These are phyloP conservation scores for Pichia sp. DNA, from an alignment of 1,139 yeast genomes.

Conservation along the genomic window DNA sequence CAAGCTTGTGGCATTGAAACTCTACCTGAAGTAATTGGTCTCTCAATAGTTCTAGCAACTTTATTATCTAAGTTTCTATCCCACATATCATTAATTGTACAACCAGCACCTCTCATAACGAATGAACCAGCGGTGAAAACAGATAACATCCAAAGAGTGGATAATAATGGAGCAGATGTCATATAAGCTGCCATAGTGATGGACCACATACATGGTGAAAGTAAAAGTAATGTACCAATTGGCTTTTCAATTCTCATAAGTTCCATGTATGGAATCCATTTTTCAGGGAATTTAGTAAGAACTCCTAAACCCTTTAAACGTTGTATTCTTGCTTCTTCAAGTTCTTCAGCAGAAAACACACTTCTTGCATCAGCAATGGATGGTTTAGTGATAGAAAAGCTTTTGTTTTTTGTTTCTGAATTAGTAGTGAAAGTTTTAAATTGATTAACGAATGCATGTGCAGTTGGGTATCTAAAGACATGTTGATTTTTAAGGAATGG, in stretches of 20 bases:
- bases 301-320: constrained; percentile 55
- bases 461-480: neutral
- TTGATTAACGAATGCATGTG: neutral
- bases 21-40: constrained; percentile 89
- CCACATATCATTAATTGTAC: constrained; percentile 85
- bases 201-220: constrained; percentile 79
- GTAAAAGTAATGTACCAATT: constrained; percentile 80
- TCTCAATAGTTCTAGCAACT: constrained; percentile 78
- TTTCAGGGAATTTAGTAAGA: constrained; percentile 57
- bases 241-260: constrained; percentile 90
- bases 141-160: constrained; percentile 51
- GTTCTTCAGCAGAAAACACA: constrained; percentile 47
- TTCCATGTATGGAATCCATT: constrained; percentile 85
- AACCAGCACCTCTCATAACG: constrained; percentile 97
- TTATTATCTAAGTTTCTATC: constrained; percentile 79
- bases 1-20: constrained; percentile 69
- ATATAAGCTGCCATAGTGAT: constrained; percentile 81
- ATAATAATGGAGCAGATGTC: constrained; percentile 58
- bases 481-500: no score
- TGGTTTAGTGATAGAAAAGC: constrained; percentile 1
- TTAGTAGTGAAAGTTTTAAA: constrained; percentile 6
- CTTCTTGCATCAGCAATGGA: constrained; percentile 13
- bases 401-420: neutral
- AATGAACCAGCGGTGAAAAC: constrained; percentile 80
- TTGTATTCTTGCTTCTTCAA: constrained; percentile 49